Evolutionary conservation across 805 yeast genomes (phyloP).

Genomic region (Nakazawaea siamensis): DNA sequence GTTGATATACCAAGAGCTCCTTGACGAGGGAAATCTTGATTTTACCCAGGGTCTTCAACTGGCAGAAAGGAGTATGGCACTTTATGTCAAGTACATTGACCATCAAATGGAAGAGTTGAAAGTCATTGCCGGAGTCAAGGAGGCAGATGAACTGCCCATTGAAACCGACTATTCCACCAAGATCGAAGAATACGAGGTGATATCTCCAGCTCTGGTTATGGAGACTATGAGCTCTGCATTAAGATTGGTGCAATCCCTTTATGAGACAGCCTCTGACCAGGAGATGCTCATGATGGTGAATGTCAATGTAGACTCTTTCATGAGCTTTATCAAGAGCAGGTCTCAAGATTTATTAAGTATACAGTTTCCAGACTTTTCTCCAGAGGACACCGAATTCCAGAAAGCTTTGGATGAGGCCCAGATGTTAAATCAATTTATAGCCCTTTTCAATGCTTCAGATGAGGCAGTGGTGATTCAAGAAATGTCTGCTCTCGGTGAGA

Average conservation of each 20-base stretch:
- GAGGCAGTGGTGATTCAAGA: slow-evolving; percentile 35
- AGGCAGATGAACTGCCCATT: not conserved
- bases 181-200: slow-evolving; percentile 14
- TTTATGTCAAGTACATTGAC: slow-evolving; percentile 22
- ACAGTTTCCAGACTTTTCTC: not conserved
- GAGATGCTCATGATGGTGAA: slow-evolving; percentile 6
- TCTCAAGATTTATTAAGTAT: not conserved
- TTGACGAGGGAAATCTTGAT: slow-evolving; percentile 25
- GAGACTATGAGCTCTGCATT: slow-evolving; percentile 22
- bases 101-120: slow-evolving; percentile 16
- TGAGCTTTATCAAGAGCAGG: slow-evolving; percentile 13
- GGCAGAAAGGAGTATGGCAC: slow-evolving; percentile 6
- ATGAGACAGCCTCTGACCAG: slow-evolving; percentile 16
- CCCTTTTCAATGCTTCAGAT: slow-evolving; percentile 30
- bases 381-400: not conserved
- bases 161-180: slow-evolving; percentile 3
- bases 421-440: slow-evolving; percentile 2
- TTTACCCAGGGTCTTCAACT: slow-evolving; percentile 6
- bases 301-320: slow-evolving; percentile 6
- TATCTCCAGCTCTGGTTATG: slow-evolving; percentile 18
- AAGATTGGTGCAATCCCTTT: slow-evolving; percentile 16
- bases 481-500: slow-evolving; percentile 15
- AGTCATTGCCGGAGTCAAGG: slow-evolving; percentile 17
- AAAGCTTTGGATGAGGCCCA: not conserved
- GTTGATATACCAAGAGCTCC: slow-evolving; percentile 36